Percentiles rank a stretch among this genome's conserved stretches.
Conservation (phyloP, 257 asterid genomes). For the Solanum boliviense region DNA sequence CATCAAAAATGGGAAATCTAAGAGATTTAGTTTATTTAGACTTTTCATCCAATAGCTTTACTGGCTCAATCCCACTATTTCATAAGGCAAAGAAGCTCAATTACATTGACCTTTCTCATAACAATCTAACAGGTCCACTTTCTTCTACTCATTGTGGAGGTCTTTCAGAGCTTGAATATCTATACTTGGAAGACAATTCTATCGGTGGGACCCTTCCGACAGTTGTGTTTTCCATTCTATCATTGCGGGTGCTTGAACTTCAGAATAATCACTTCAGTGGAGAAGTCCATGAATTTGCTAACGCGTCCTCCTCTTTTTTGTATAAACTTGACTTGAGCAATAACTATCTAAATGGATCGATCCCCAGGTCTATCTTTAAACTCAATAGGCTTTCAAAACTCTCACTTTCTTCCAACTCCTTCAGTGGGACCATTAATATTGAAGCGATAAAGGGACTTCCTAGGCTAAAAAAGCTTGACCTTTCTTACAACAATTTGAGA, state of each 20-base stretch:
- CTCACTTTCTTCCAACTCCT: constrained; percentile 8
- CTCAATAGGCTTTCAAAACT: constrained; percentile 2
- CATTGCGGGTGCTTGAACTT: too few species aligned
- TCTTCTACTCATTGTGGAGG: not conserved
- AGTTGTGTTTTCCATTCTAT: too few species aligned
- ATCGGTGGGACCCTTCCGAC: too few species aligned
- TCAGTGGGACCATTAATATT: constrained; percentile 11
- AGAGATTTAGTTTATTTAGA: not conserved
- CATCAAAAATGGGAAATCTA: constrained; percentile 3
- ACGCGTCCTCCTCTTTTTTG: not conserved
- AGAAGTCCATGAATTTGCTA: not conserved
- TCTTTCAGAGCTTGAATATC: too few species aligned
- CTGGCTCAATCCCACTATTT: constrained; percentile 9
- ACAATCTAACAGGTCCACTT: constrained; percentile 1
- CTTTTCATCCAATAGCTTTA: not conserved
- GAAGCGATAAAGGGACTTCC: not conserved
- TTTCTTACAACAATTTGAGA: constrained; percentile 22
- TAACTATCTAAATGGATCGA: constrained; percentile 5
- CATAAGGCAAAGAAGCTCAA: not conserved
- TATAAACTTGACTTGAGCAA: constrained; percentile 1
- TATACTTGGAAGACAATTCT: too few species aligned
- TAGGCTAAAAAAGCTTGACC: constrained; percentile 7
- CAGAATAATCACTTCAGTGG: not conserved
- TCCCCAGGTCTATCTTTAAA: constrained; percentile 18
- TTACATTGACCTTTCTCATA: not conserved